Percentiles rank a stretch among this genome's conserved stretches.
These are phyloP conservation scores for Erodium chrysanthum DNA, from an alignment of 441 rosid species.

Conservation along the genomic window DNA sequence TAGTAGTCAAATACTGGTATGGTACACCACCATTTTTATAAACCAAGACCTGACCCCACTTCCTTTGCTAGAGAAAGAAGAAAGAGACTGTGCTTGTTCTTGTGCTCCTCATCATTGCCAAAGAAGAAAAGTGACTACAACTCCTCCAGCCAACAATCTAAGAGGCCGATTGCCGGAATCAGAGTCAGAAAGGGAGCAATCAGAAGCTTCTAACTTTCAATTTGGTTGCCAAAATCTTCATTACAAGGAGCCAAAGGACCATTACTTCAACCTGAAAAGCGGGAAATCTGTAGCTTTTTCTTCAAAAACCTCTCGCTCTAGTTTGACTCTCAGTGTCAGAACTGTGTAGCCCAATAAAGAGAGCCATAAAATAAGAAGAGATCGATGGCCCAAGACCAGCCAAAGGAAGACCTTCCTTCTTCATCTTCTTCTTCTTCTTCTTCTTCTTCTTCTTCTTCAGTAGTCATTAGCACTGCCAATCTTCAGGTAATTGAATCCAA, in stretches of 20 bases:
- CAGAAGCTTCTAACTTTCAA: neutral
- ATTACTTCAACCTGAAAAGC: neutral
- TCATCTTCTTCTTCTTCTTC: conserved; percentile 12
- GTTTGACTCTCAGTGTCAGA: neutral
- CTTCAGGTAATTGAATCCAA: neutral
- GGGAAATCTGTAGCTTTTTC: neutral
- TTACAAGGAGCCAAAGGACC: neutral
- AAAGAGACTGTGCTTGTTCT: neutral
- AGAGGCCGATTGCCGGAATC: too few species aligned
- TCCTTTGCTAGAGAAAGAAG: neutral
- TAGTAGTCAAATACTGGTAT: too few species aligned
- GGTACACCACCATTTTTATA: too few species aligned
- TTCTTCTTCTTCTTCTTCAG: conserved; percentile 5
- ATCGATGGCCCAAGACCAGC: conserved; percentile 22
- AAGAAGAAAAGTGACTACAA: too few species aligned
- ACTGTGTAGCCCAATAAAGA: neutral
- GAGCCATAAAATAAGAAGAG: neutral
- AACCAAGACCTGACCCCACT: neutral
- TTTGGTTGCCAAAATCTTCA: neutral
- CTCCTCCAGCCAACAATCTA: too few species aligned
- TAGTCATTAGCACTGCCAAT: conserved; percentile 26
- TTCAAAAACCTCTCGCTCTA: neutral
- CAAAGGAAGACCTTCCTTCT: conserved; percentile 20
- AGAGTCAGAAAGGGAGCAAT: too few species aligned
- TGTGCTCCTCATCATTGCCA: neutral